A percentile compares a stretch with the other conserved stretches of the same genome.
These are phyloP conservation scores for Fusarium ambrosium DNA, from an alignment of 2,329 filamentous ascomycete species.

Conservation along the genomic window DNA sequence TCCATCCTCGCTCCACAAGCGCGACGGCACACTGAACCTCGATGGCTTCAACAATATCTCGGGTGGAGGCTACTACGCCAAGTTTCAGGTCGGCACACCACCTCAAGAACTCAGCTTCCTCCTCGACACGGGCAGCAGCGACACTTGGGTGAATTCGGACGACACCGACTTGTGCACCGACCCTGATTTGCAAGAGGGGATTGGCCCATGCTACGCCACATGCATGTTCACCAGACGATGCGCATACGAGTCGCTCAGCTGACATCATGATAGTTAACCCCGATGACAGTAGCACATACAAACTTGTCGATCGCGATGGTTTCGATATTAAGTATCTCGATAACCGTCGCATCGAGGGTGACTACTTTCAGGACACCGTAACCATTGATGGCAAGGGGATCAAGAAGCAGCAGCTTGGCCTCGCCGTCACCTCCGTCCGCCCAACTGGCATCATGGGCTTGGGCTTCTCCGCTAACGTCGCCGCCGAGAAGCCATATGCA, in stretches of 20 bases:
- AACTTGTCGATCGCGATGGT: constrained; percentile 56
- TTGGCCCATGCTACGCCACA: constrained; percentile 50
- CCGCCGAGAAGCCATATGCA: constrained; percentile 59
- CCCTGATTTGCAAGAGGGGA: constrained; percentile 49
- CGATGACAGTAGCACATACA: constrained; percentile 62
- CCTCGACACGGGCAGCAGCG: constrained; percentile 74
- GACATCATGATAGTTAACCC: constrained; percentile 53
- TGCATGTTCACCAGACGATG: constrained; percentile 53
- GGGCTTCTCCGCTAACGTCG: constrained; percentile 67
- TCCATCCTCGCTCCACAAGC: constrained; percentile 37
- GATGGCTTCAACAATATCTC: constrained; percentile 65
- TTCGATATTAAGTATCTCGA: constrained; percentile 75
- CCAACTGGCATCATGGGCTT: constrained; percentile 71
- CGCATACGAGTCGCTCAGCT: neutral
- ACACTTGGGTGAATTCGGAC: constrained; percentile 72
- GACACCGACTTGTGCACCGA: constrained; percentile 71
- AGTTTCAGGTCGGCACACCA: constrained; percentile 71
- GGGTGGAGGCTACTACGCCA: constrained; percentile 68
- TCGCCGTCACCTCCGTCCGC: constrained; percentile 63
- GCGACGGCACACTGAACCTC: constrained; percentile 50
- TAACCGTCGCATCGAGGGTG: constrained; percentile 64
- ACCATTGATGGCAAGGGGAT: constrained; percentile 63
- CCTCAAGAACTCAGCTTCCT: constrained; percentile 66
- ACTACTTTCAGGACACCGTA: constrained; percentile 71
- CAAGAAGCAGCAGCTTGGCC: constrained; percentile 67